phyloP scores from a whole-genome alignment of 495 filamentous ascomycete species.

The Aspergillus biplanus region DNA sequence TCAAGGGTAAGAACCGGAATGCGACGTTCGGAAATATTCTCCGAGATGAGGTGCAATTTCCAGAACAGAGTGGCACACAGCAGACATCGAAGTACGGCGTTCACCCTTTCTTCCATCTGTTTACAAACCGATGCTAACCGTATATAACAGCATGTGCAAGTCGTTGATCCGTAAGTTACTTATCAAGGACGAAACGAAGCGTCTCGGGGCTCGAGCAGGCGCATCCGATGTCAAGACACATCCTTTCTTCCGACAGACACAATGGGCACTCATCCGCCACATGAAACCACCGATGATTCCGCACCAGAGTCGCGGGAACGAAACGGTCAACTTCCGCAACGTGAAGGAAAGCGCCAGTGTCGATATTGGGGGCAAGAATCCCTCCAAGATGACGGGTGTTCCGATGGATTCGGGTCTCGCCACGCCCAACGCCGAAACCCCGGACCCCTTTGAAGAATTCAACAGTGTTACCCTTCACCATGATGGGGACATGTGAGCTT shows the following conservation, averaged over 20 bases:
- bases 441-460: conserved; percentile 98
- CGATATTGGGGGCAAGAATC: conserved; percentile 71
- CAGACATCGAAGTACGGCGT: conserved; percentile 84
- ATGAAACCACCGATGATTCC: conserved; percentile 99
- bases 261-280: conserved; percentile 96
- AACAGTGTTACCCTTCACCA: conserved; percentile 98
- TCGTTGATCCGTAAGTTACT: conserved; percentile 94
- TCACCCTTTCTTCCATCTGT: background rate
- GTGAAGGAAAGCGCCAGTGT: conserved; percentile 97
- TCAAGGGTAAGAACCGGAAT: conserved; percentile 99
- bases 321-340: conserved; percentile 95
- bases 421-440: conserved; percentile 80
- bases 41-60: conserved; percentile 91
- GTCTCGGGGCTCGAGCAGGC: conserved; percentile 90
- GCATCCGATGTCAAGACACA: conserved; percentile 96
- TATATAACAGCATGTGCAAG: conserved; percentile 77
- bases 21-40: conserved; percentile 98
- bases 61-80: conserved; percentile 81
- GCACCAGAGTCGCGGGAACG: conserved; percentile 85
- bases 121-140: conserved; percentile 4
- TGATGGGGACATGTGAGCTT: conserved; percentile 69
- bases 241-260: conserved; percentile 92
- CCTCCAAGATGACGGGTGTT: conserved; percentile 70
- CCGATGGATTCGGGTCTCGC: conserved; percentile 82
- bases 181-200: conserved; percentile 96